Percentiles rank a stretch among this genome's conserved stretches.
phyloP scores from a whole-genome alignment of 768 basidiomycete genomes.

The Leccinum olivaceopallidum region DNA sequence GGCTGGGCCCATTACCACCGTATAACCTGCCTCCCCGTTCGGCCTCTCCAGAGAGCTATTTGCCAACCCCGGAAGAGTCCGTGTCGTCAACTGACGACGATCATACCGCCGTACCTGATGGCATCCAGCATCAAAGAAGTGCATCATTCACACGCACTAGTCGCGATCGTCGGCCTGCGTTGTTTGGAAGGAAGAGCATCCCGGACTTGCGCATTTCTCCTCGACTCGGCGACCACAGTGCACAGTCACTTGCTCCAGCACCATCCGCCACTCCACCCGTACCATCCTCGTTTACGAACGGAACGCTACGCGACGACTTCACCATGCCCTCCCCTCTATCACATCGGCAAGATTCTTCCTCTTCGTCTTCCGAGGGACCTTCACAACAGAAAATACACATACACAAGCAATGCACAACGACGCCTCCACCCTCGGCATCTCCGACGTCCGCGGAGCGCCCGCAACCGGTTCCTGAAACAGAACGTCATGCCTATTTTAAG shows the following conservation, averaged over 20 bases:
- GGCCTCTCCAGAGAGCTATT: conserved; percentile 52
- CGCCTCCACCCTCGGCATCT: conserved; percentile 37
- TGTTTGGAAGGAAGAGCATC: conserved; percentile 75
- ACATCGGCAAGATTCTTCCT: conserved; percentile 46
- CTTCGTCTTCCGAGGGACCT: conserved; percentile 37
- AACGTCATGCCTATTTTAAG: conserved; percentile 92
- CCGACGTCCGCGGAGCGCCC: conserved; percentile 38
- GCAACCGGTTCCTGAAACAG: conserved; percentile 58
- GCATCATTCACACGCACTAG: conserved; percentile 49
- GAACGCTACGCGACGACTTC: conserved; percentile 29
- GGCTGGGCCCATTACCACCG: conserved; percentile 45
- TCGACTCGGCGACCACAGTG: conserved; percentile 37
- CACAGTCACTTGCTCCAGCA: conserved; percentile 30
- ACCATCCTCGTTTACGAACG: conserved; percentile 15
- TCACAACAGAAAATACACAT: conserved; percentile 24
- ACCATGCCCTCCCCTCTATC: conserved; percentile 42
- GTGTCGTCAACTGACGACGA: conserved; percentile 50
- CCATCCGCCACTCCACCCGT: conserved; percentile 9
- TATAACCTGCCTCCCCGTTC: conserved; percentile 47
- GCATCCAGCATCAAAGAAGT: conserved; percentile 45
- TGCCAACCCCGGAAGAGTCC: conserved; percentile 59
- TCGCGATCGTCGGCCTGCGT: conserved; percentile 36
- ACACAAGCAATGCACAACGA: conserved; percentile 29
- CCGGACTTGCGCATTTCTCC: conserved; percentile 70
- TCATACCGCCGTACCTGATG: conserved; percentile 30